Conservation (phyloP, 306 rosid species). For the Trichosanthes cucumerina region DNA sequence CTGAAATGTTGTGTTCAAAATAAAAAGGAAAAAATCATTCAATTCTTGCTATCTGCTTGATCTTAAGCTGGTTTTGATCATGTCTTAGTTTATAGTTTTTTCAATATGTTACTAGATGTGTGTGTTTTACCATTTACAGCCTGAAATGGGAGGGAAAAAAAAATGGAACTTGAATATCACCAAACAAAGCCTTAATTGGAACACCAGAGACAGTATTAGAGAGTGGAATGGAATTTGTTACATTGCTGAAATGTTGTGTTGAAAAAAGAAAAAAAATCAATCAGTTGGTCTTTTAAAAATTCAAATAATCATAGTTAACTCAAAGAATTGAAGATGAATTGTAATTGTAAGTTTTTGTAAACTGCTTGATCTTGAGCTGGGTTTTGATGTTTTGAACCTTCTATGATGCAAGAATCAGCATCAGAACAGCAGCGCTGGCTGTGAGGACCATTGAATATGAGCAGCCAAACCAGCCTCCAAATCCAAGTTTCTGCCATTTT, state of each 20-base stretch:
- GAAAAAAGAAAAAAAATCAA: neutral
- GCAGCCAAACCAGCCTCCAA: constrained; percentile 30
- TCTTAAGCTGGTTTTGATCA: neutral
- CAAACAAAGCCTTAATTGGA: neutral
- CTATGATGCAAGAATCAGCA: constrained; percentile 28
- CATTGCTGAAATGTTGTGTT: neutral
- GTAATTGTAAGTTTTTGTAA: neutral
- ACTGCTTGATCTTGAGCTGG: constrained; percentile 1
- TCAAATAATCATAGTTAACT: neutral
- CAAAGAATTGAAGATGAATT: constrained; percentile 5
- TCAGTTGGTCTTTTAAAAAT: neutral
- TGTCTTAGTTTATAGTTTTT: neutral
- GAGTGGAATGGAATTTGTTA: constrained; percentile 1
- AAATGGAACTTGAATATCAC: neutral
- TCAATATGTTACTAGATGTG: neutral
- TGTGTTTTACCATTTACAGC: neutral
- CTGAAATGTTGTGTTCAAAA: neutral
- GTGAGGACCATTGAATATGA: constrained; percentile 41
- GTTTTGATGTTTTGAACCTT: neutral
- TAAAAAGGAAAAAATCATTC: neutral
- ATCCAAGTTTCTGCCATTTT: constrained; percentile 37
- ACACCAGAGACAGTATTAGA: neutral
- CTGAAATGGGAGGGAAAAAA: neutral
- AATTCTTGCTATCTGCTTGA: neutral
- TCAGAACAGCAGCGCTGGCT: constrained; percentile 31